These are phyloP conservation scores for Mycena epipterygia DNA, from an alignment of 768 basidiomycete species.

Conservation along the genomic window DNA sequence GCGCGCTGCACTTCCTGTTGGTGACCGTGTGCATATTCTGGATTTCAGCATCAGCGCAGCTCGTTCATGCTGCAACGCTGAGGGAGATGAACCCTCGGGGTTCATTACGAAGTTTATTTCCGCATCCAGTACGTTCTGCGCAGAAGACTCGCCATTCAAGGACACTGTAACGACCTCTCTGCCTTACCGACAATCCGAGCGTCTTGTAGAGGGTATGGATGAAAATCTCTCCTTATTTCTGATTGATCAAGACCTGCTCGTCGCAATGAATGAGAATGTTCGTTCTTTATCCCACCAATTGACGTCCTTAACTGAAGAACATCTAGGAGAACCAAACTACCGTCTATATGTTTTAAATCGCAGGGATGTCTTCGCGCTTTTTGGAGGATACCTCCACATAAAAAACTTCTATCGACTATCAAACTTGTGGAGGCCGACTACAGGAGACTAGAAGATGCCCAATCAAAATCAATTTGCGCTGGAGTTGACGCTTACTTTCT, in stretches of 20 bases:
- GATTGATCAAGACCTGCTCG: conserved; percentile 4
- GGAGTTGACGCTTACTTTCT: too few relatives aligned
- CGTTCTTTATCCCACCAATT: not conserved
- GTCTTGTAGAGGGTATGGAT: not conserved
- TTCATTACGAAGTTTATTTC: not conserved
- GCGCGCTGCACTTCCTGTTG: conserved; percentile 19
- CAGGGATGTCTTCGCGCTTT: too few relatives aligned
- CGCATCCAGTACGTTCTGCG: conserved; percentile 10
- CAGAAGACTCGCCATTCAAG: not conserved
- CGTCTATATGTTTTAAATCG: conserved; percentile 6
- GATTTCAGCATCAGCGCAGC: conserved; percentile 20
- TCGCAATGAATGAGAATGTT: conserved; percentile 8
- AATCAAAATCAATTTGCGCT: too few relatives aligned
- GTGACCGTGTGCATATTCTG: conserved; percentile 1
- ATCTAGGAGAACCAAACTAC: conserved; percentile 4
- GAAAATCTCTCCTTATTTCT: not conserved
- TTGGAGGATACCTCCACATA: too few relatives aligned
- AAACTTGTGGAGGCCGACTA: too few relatives aligned
- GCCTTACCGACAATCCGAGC: not conserved
- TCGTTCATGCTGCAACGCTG: not conserved
- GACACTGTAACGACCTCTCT: not conserved
- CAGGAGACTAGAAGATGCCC: too few relatives aligned
- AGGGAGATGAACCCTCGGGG: too few relatives aligned
- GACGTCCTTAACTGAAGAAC: too few relatives aligned
- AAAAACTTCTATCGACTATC: too few relatives aligned